phyloP scores from a whole-genome alignment of 179 eudicot species.

The Corrigiola litoralis region DNA sequence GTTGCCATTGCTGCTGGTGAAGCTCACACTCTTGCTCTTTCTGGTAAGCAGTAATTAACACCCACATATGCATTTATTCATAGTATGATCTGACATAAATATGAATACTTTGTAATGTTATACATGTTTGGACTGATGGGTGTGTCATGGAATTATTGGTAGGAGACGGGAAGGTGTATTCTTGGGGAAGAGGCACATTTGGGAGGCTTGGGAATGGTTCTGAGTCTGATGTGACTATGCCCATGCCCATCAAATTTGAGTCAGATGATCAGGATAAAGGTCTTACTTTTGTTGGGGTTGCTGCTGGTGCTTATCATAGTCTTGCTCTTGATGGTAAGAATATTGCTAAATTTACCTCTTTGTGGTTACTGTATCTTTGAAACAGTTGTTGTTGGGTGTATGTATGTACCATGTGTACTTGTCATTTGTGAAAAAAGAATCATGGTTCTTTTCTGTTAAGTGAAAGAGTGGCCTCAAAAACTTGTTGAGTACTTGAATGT shows the following conservation, averaged over 20 bases:
- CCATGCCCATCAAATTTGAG: constrained; percentile 36
- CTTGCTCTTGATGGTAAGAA: constrained; percentile 85
- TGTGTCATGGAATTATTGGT: not conserved
- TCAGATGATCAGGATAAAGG: not conserved
- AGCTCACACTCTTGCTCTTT: constrained; percentile 77
- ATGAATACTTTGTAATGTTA: too few relatives aligned
- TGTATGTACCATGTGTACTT: not conserved
- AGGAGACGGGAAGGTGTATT: constrained; percentile 61
- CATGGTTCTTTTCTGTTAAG: not conserved
- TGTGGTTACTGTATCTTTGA: not conserved
- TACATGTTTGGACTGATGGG: not conserved
- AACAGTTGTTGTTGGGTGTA: not conserved
- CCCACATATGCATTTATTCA: too few relatives aligned
- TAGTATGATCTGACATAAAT: too few relatives aligned
- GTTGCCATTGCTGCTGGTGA: constrained; percentile 68
- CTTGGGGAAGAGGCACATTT: constrained; percentile 90
- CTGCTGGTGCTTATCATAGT: constrained; percentile 87
- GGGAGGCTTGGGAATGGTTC: constrained; percentile 82
- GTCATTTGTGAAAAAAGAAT: not conserved
- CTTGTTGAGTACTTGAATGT: too few relatives aligned
- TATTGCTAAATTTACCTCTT: too few relatives aligned
- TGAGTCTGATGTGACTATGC: constrained; percentile 47
- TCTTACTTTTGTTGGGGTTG: constrained; percentile 43
- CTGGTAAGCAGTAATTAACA: constrained; percentile 36
- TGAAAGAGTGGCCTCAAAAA: too few relatives aligned